Evolutionary conservation across 495 filamentous ascomycete genomes (phyloP).

Genomic region (Peziza echinospora): DNA sequence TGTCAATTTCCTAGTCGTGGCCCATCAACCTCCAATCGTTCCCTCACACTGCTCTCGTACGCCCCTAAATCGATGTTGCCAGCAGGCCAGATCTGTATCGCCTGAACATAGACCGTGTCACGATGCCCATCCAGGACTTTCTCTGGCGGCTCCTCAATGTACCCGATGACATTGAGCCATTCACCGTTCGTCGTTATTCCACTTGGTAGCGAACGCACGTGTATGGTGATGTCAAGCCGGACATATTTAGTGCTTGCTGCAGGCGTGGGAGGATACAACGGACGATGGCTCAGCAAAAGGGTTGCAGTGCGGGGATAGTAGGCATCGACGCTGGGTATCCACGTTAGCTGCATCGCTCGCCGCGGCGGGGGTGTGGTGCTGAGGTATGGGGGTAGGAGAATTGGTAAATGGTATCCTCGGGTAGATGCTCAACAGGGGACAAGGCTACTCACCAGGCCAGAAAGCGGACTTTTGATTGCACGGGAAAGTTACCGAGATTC

Average conservation of each 20-base stretch:
- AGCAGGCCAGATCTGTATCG: slow-evolving; percentile 14
- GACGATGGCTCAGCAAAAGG: slow-evolving; percentile 39
- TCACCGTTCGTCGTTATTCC: slow-evolving; percentile 46
- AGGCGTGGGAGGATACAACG: slow-evolving; percentile 19
- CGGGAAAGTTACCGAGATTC: slow-evolving; percentile 30
- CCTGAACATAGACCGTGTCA: slow-evolving; percentile 4
- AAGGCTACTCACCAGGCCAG: slow-evolving; percentile 58
- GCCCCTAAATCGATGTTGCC: slow-evolving; percentile 3
- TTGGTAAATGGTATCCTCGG: no score
- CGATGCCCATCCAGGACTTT: no score
- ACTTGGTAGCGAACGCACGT: slow-evolving; percentile 39
- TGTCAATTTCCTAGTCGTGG: no score
- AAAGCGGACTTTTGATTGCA: slow-evolving; percentile 65
- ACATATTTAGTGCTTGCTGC: slow-evolving; percentile 27
- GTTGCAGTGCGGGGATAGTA: slow-evolving; percentile 40
- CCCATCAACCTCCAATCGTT: slow-evolving; percentile 4
- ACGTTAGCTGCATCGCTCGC: no score
- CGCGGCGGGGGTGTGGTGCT: no score
- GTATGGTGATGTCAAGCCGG: slow-evolving; percentile 41
- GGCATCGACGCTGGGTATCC: slow-evolving; percentile 7
- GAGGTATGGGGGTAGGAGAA: no score
- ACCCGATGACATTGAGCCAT: slow-evolving; percentile 83
- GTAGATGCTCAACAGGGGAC: not conserved
- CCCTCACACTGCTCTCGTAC: slow-evolving; percentile 6
- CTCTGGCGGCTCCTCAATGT: slow-evolving; percentile 25